Conservation (phyloP, 371 early-diverging fungal genomes). For the Mortierella sp. region DNA sequence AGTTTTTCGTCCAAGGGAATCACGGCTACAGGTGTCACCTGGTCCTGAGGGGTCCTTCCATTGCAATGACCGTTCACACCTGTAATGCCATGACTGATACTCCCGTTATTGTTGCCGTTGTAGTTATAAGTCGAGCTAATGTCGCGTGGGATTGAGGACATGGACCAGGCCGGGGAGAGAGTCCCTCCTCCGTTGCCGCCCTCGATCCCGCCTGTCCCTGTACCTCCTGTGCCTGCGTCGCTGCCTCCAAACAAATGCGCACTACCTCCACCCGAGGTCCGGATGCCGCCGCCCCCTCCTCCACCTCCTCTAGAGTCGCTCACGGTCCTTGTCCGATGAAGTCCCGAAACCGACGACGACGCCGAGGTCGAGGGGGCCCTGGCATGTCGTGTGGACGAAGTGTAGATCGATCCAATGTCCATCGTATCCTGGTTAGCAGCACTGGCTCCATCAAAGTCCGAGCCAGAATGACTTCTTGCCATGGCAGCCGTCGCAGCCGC, state of each 20-base stretch:
- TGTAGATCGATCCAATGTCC: constrained; percentile 25
- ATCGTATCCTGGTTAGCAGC: too few relatives aligned
- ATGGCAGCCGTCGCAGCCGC: constrained; percentile 2
- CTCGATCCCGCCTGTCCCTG: not conserved
- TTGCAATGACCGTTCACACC: too few relatives aligned
- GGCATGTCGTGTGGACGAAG: constrained; percentile 24
- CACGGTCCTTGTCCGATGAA: constrained; percentile 30
- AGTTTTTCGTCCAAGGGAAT: constrained; percentile 32
- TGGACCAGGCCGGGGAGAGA: constrained; percentile 44
- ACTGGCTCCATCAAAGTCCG: too few relatives aligned
- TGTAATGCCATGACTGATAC: too few relatives aligned
- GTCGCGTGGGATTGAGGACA: constrained; percentile 46
- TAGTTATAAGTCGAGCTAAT: constrained; percentile 33
- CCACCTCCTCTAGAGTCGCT: too few relatives aligned
- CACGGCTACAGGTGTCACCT: constrained; percentile 5
- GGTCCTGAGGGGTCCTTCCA: not conserved
- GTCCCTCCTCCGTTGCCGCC: constrained; percentile 17
- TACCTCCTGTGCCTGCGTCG: constrained; percentile 12
- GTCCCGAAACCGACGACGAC: constrained; percentile 23
- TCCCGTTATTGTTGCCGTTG: not conserved
- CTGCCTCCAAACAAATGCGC: constrained; percentile 19
- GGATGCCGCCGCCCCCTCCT: too few relatives aligned
- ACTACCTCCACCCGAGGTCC: too few relatives aligned
- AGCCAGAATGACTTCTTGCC: too few relatives aligned
- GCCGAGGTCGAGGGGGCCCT: constrained; percentile 31